Evolutionary conservation across 257 asterid genomes (phyloP), one percentile per base, ranked within the genome.

Genomic region (Galeopsis tetrahit): DNA sequence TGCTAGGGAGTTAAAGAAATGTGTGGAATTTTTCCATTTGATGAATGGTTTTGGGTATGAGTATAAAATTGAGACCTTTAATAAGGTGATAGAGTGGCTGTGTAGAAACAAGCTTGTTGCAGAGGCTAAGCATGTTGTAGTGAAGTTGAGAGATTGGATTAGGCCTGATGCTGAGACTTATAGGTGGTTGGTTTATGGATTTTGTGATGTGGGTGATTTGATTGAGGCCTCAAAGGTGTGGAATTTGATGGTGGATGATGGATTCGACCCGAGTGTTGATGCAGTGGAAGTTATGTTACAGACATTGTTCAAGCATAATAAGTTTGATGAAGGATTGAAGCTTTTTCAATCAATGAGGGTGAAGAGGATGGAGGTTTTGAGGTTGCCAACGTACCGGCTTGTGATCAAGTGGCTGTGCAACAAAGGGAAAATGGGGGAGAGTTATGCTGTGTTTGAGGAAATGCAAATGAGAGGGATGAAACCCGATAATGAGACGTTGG

Each of bases 141-240:
- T 78, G 78, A 95, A 90, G 84, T 72, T 91, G 81, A 85, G 72
- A 43, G 95, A 85, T 60, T 77, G 75, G 65, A 74, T 93, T 42
- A 77, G 52, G 78, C 87, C 92, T 2, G 82, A 88, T 78, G 80
- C 46, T 32, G 81, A 72, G 74, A 94, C 95, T 72, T 94, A 91
- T 66, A 82, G 82, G 80, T 93, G 97, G 90, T 79, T 94, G 81
- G 75, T 92, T 10, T 73, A 88, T 74, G 98, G 98, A 0, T 89
- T 85, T 72, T 95, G 97, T 56, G 95, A 95, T 56, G 89, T 88
- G 39, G 99, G 98, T 5, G 79, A 89, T 80, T 78, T 85, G 82
- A 69, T 91, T 63, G 97, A 90, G 81, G 99, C 98, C 13, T 88
- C 96, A 9, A 95, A 87, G 76, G 61, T 90, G 46, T 91, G 99